Conservation (phyloP, 306 rosid genomes). For the Pterocarpus macrocarpus region DNA sequence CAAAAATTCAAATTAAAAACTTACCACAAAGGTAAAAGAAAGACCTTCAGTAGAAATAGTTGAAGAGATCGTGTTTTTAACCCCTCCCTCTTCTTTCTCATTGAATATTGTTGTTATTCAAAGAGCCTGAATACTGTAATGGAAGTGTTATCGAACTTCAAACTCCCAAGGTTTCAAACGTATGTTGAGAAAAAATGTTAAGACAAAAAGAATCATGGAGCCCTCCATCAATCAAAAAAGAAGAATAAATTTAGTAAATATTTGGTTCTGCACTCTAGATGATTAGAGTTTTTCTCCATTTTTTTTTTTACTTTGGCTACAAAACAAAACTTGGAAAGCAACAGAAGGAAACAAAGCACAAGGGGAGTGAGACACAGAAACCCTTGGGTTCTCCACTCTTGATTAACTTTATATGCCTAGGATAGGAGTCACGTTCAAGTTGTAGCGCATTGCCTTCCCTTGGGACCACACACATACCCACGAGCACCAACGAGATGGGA, state of each 20-base stretch:
- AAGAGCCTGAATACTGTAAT: background rate
- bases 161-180: background rate
- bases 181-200: too few relatives aligned
- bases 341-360: constrained; percentile 22
- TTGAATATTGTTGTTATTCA: background rate
- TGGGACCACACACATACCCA: constrained; percentile 44
- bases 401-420: constrained; percentile 24
- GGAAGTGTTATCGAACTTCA: constrained; percentile 4
- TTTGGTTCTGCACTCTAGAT: background rate
- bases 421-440: constrained; percentile 32
- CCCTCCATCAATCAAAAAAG: too few relatives aligned
- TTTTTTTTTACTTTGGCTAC: too few relatives aligned
- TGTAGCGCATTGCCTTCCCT: background rate
- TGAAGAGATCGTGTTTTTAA: background rate
- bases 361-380: constrained; percentile 36
- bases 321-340: constrained; percentile 43
- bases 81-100: background rate
- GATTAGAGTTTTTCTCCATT: background rate
- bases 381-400: constrained; percentile 33
- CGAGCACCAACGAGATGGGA: constrained; percentile 41
- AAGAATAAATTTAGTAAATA: background rate
- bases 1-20: background rate
- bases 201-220: too few relatives aligned
- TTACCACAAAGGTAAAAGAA: constrained; percentile 1
- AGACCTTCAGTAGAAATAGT: background rate